Base-by-base conservation (phyloP, 495 filamentous ascomycete genomes). In the Pseudomonodictys pantanalensis region DNA sequence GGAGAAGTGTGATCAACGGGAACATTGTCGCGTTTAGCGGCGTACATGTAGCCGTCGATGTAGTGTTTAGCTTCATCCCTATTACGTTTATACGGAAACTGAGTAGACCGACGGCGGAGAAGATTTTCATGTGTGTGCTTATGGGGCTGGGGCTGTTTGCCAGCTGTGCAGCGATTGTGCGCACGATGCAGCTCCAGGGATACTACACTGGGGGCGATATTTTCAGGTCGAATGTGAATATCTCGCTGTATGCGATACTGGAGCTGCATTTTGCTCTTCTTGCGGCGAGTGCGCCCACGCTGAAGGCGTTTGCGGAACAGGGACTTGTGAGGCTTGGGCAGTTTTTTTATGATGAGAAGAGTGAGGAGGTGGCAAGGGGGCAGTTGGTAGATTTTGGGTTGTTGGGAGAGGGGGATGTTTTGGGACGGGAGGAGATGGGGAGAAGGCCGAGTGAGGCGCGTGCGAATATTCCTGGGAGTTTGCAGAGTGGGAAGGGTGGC, bases 71-170 rank as follows among this genome's bases (percentile, higher is more conserved):
- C 45, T 52, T 75, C 18, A 64, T 72, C 41, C 73, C 73, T 11
- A 60, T 75, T 30, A 72, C 63, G 22, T 74, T 74, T 47, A 69
- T 75, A 46, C 48, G 56, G 32, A 66, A 69, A 48, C 48, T 75
- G 28, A 62, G 67, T 29, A 53, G 67, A 12, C 73, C 70, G 28
- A 44, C 68, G 11, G 61, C 63, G 7, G 71, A 73, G 60, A 69
- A 68, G 55, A 45, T 73, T 6, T 60, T 68, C 56, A 54, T 75
- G 42, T 60, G 32, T 11, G 53, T 74, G 46, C 54, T 75, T 17
- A 73, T 74, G 71, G 70, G 57, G 2, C 62, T 75, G 32, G 73
- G 73, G 5, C 49, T 75, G 8, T 43, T 71, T 18, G 72, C 73
- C 1, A 60, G 50, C 23, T 43, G 24, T 20, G 71, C 66, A 5